Evolutionary conservation across 2,329 filamentous ascomycete genomes (phyloP), one percentile per base, ranked within the genome.

Genomic region (Fusarium fracticaudum): DNA sequence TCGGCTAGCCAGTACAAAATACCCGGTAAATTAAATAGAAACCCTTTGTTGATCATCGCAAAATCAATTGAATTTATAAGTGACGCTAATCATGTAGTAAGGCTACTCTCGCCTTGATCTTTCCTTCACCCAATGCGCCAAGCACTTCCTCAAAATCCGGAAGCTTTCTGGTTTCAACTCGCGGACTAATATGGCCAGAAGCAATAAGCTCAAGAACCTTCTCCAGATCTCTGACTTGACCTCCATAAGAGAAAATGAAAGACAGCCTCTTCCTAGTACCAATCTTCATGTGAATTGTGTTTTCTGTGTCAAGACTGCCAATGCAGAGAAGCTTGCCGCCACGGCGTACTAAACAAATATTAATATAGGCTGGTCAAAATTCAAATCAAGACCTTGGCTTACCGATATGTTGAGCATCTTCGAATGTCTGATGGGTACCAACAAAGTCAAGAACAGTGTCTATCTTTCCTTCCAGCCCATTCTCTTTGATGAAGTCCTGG

Each of bases 241-340:
- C 84, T 8, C 83, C 84, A 47, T 86, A 86, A 14, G 82, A 83
- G 35, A 85, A 86, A 7, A 85, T 82, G 38, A 81, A 84, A 18
- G 77, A 81, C 6, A 86, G 71, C 37, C 84, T 73, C 73, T 85
- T 85, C 24, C 84, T 76, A 12, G 84, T 84, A 0, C 83, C 83
- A 15, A 82, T 82, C 64, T 85, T 85, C 84, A 86, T 86, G 44
- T 85, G 79, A 15, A 85, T 64, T 1, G 80, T 82, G 54, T 86
- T 86, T 41, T 82, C 80, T 0, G 78, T 74, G 53, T 84, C 78
- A 1, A 84, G 74, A 9, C 81, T 85, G 4, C 84, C 84, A 12
- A 85, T 78, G 58, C 83, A 85, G 6, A 85, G 71, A 5, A 85
- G 68, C 29, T 82, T 83, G 2, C 82, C 81, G 0, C 74, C 74